A percentile compares a stretch with the other conserved stretches of the same genome.
These are phyloP conservation scores for Ceratopteris richardii DNA, from an alignment of 75 land plant genomes.

Conservation along the genomic window DNA sequence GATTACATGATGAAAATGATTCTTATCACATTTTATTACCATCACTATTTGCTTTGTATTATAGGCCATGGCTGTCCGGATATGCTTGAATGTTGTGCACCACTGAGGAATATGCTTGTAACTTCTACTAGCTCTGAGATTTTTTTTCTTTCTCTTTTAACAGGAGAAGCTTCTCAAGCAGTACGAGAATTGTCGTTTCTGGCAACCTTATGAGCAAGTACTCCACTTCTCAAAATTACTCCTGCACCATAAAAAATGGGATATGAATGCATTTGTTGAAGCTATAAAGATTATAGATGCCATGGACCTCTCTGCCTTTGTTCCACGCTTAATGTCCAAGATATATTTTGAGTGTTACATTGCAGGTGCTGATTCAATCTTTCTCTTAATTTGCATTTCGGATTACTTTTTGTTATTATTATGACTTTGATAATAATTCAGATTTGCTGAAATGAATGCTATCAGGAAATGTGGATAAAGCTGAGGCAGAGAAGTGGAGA, in stretches of 20 bases:
- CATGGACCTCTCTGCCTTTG: constrained; percentile 53
- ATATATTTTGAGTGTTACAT: constrained; percentile 71
- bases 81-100: too few species aligned
- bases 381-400: background rate
- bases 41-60: too few species aligned
- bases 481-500: constrained; percentile 71
- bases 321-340: constrained; percentile 48
- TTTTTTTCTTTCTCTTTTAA: too few species aligned
- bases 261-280: constrained; percentile 69
- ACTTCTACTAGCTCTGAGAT: too few species aligned
- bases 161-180: constrained; percentile 77
- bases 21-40: too few species aligned
- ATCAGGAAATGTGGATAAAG: constrained; percentile 67
- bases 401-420: background rate
- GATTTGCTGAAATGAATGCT: too few species aligned
- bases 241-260: constrained; percentile 69
- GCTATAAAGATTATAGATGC: constrained; percentile 57
- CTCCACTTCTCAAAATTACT: constrained; percentile 69
- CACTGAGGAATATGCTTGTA: too few species aligned
- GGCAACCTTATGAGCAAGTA: constrained; percentile 91
- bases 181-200: constrained; percentile 78
- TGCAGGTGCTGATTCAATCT: constrained; percentile 44
- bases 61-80: too few species aligned
- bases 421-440: too few species aligned
- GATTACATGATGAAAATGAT: too few species aligned